These are phyloP conservation scores for Eucalyptus decipiens DNA, from an alignment of 345 rosid species.

Conservation along the genomic window DNA sequence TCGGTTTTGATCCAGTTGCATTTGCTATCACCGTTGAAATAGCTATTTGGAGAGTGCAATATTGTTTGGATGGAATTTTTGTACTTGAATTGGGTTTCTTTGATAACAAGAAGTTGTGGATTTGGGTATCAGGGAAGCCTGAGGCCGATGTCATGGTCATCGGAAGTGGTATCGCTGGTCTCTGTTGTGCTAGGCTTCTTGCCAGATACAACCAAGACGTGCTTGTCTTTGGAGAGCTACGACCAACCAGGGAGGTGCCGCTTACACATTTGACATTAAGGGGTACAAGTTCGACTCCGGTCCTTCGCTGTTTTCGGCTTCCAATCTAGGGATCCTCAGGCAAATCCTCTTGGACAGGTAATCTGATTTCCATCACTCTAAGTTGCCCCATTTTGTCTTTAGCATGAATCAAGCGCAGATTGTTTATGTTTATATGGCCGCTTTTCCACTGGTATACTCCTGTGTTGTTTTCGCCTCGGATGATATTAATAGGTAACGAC, in stretches of 20 bases:
- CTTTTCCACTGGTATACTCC: background rate
- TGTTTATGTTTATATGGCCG: background rate
- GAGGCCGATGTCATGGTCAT: too few species aligned
- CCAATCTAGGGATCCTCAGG: constrained; percentile 82
- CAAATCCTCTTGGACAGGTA: constrained; percentile 94
- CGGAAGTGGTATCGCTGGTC: too few species aligned
- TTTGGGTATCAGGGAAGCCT: too few species aligned
- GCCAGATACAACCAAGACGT: too few species aligned
- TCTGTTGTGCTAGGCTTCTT: too few species aligned
- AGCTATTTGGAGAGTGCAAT: too few species aligned
- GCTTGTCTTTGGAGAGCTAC: constrained; percentile 75
- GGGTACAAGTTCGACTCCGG: constrained; percentile 94
- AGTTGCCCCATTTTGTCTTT: background rate
- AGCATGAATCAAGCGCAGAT: background rate
- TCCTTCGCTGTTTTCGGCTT: constrained; percentile 93
- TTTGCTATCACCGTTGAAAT: too few species aligned
- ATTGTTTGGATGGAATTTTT: too few species aligned
- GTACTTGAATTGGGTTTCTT: too few species aligned
- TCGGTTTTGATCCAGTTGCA: too few species aligned
- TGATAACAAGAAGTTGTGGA: too few species aligned
- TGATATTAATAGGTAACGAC: background rate
- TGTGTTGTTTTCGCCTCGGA: background rate
- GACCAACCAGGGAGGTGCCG: constrained; percentile 87
- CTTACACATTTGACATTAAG: constrained; percentile 67
- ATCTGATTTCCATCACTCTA: background rate